These are phyloP conservation scores for Powellomyces hirtus DNA, from an alignment of 192 early-diverging fungal species.

Conservation along the genomic window DNA sequence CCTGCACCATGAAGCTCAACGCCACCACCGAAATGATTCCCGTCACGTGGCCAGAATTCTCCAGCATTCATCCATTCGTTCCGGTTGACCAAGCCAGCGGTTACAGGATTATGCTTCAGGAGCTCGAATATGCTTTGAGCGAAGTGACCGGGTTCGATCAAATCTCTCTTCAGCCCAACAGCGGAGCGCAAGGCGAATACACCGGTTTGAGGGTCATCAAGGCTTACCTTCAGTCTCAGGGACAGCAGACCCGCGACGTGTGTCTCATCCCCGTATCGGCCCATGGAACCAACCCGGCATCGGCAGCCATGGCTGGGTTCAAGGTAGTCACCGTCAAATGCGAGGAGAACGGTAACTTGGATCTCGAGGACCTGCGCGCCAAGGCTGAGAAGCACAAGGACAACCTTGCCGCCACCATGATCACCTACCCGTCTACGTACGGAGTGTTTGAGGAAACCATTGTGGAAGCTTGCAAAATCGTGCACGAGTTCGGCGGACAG, in stretches of 20 bases:
- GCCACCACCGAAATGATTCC: slow-evolving; percentile 99
- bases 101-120: slow-evolving; percentile 83
- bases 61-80: slow-evolving; percentile 94
- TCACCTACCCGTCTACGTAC: slow-evolving; percentile 99
- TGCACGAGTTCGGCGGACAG: slow-evolving; percentile 93
- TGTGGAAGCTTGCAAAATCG: slow-evolving; percentile 81
- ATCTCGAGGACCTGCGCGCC: slow-evolving; percentile 81
- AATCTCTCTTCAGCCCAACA: slow-evolving; percentile 96
- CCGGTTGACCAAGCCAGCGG: slow-evolving; percentile 92
- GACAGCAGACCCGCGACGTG: slow-evolving; percentile 82
- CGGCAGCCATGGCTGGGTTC: slow-evolving; percentile 96
- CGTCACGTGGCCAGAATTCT: slow-evolving; percentile 98
- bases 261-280: slow-evolving; percentile 98
- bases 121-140: slow-evolving; percentile 84
- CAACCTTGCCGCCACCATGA: slow-evolving; percentile 91
- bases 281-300: slow-evolving; percentile 99
- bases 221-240: slow-evolving; percentile 85
- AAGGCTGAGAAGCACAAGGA: slow-evolving; percentile 90
- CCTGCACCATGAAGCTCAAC: slow-evolving; percentile 99
- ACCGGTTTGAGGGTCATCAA: slow-evolving; percentile 92
- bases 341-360: slow-evolving; percentile 87
- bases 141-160: slow-evolving; percentile 93
- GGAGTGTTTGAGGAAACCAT: slow-evolving; percentile 96
- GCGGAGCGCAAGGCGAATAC: slow-evolving; percentile 99
- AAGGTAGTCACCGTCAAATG: slow-evolving; percentile 93